Evolutionary conservation across 1,139 yeast species (phyloP).

Genomic region (Saccharomyces hybrid): DNA sequence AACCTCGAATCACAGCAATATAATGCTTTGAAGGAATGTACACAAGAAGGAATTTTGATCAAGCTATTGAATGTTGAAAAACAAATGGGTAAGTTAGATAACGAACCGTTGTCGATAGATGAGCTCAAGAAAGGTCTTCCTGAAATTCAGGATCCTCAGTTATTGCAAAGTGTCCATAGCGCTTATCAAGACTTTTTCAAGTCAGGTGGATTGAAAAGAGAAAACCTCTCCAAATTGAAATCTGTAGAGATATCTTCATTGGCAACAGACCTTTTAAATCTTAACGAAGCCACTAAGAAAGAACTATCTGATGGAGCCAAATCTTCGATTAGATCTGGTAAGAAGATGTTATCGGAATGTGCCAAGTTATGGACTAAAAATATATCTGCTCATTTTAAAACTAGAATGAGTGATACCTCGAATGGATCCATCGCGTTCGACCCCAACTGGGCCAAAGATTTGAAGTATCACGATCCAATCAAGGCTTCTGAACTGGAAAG

Average conservation of each 20-base stretch:
- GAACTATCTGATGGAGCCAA: conserved; percentile 19
- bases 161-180: conserved; percentile 18
- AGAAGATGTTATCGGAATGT: conserved; percentile 17
- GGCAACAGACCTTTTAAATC: conserved; percentile 14
- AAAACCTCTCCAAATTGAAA: background rate
- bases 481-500: conserved; percentile 50
- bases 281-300: conserved; percentile 26
- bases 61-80: conserved; percentile 26
- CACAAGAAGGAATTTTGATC: conserved; percentile 24
- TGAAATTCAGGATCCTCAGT: background rate
- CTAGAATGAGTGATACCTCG: background rate
- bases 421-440: conserved; percentile 32
- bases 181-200: conserved; percentile 23
- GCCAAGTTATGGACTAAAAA: conserved; percentile 22
- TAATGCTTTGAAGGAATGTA: conserved; percentile 24
- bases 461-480: conserved; percentile 42
- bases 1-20: conserved; percentile 22
- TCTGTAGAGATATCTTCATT: conserved; percentile 11
- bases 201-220: conserved; percentile 8
- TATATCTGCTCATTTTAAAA: conserved; percentile 18
- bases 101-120: conserved; percentile 12
- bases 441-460: conserved; percentile 49
- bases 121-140: conserved; percentile 16
- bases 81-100: conserved; percentile 10
- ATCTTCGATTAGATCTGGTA: conserved; percentile 21